phyloP scores from a whole-genome alignment of 2,329 filamentous ascomycete genomes.

The Fusarium citri region DNA sequence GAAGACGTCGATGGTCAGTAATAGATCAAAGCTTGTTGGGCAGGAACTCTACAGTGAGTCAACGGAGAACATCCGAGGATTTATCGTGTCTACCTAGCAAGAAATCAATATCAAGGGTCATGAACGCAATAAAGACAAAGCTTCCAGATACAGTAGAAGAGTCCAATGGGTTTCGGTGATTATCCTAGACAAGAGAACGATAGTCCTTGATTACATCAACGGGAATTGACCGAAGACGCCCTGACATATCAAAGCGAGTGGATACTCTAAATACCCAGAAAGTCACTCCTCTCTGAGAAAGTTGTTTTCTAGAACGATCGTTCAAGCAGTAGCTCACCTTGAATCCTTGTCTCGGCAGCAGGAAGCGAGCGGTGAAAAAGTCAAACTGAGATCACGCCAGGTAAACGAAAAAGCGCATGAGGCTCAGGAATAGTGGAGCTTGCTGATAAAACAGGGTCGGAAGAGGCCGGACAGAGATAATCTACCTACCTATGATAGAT shows the following conservation, averaged over 20 bases:
- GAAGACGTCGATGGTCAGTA: not conserved
- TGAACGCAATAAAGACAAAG: not conserved
- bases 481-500: too few species aligned
- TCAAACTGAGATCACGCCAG: slow-evolving; percentile 35
- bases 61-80: slow-evolving; percentile 32
- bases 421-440: slow-evolving; percentile 21
- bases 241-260: slow-evolving; percentile 18
- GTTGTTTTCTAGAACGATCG: slow-evolving; percentile 28
- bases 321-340: slow-evolving; percentile 26
- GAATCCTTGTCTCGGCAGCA: slow-evolving; percentile 21
- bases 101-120: not conserved
- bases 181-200: not conserved
- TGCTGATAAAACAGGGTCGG: slow-evolving; percentile 30
- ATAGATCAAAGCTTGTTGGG: not conserved
- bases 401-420: slow-evolving; percentile 21
- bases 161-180: not conserved
- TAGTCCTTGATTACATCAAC: slow-evolving; percentile 13
- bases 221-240: slow-evolving; percentile 41
- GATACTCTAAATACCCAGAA: slow-evolving; percentile 2
- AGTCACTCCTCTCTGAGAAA: slow-evolving; percentile 6
- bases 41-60: slow-evolving; percentile 1
- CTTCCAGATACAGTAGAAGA: not conserved
- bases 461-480: slow-evolving; percentile 34
- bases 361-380: slow-evolving; percentile 34
- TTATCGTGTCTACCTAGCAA: slow-evolving; percentile 9